phyloP scores from a whole-genome alignment of 495 filamentous ascomycete species.

The Xylaria venustula region DNA sequence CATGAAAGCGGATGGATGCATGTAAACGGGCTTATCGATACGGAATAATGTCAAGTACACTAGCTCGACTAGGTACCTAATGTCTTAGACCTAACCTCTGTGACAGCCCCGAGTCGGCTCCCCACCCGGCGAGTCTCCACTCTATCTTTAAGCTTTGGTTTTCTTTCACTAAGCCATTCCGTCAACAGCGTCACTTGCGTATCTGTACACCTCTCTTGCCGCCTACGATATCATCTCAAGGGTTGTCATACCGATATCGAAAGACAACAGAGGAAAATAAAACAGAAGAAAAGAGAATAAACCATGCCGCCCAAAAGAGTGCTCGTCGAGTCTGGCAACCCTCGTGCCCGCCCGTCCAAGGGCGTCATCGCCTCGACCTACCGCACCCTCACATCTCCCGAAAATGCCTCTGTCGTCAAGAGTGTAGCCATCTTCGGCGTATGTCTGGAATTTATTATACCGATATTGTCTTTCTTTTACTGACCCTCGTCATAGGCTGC shows the following conservation, averaged over 20 bases:
- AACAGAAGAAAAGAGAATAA: background rate
- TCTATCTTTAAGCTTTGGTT: background rate
- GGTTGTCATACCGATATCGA: no score
- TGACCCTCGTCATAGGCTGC: slow-evolving; percentile 50
- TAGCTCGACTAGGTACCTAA: no score
- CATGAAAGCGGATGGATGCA: background rate
- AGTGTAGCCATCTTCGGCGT: slow-evolving; percentile 74
- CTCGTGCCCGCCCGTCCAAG: slow-evolving; percentile 32
- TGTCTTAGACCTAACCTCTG: no score
- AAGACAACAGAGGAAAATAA: background rate
- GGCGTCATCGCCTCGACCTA: slow-evolving; percentile 50
- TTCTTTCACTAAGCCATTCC: background rate
- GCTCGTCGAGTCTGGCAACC: slow-evolving; percentile 13
- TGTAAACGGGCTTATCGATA: no score
- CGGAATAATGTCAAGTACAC: no score
- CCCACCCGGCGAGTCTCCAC: no score
- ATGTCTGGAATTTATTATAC: slow-evolving; percentile 33
- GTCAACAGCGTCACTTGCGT: background rate
- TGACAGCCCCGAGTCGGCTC: no score
- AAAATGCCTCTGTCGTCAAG: slow-evolving; percentile 73
- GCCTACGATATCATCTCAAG: no score
- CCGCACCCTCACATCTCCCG: slow-evolving; percentile 63
- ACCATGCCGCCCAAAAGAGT: slow-evolving; percentile 46
- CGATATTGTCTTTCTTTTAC: background rate
- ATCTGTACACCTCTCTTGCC: no score